Evolutionary conservation across 1,284 basidiomycete genomes (phyloP), one percentile per base, ranked within the genome.

Genomic region (Cryptococcus maquisensis): DNA sequence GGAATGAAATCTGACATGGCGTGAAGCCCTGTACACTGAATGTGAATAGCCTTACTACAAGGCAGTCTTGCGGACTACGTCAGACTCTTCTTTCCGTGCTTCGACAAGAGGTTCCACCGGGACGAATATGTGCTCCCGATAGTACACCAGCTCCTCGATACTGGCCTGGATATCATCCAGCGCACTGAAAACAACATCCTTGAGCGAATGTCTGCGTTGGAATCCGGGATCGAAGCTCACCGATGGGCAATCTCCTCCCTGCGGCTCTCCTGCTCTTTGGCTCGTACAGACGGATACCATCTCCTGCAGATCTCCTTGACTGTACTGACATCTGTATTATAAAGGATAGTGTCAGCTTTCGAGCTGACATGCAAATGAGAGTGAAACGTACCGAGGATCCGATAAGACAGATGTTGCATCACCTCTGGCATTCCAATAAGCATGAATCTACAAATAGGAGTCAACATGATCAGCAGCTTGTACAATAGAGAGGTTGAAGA

Each of bases 81-180:
- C 51, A 9, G 36, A 12, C 28, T 50, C 38, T 1, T 51, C 24
- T 10, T 18, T 41, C n/a, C 39, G 50, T 12, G 38, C 37, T 13
- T 26, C 36, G 16, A 38, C n/a, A 3, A 20, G 36, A 35, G 60
- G 55, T 42, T 72, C 71, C 26, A 69, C 12, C 3, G 72, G 68
- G 18, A 67, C 58, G 54, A 80, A 80, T 45, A 79, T 65, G 37
- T 69, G 61, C 18, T 71, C 52, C 12, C 72, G 64, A 61, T 80
- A 80, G 51, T 70, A 75, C 50, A 68, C 61, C 7, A 80, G 63
- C 60, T 81, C 79, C 4, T 63, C 56, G 46, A 81, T 81, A 48
- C 72, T 75, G 0, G 69, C 77, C 35, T 57, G 58, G 55, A 81
- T 80, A 60, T 81, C 80, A 52, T 78, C 77, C 36, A 80, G 60